Conservation (phyloP, 805 yeast genomes). For the Candida peoriensis region DNA sequence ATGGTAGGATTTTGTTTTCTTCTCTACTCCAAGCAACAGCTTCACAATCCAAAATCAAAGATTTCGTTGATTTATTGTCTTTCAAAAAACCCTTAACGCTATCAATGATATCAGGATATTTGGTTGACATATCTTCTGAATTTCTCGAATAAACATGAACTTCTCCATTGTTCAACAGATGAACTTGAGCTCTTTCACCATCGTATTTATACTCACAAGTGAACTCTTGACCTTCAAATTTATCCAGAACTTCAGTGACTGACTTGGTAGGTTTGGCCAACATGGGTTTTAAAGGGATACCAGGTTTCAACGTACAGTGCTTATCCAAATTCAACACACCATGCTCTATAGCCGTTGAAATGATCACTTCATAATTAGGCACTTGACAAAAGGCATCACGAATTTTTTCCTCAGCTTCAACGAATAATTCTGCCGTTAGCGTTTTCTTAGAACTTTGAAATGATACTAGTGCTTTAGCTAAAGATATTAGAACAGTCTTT, state of each 20-base stretch:
- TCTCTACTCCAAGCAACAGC: slow-evolving; percentile 96
- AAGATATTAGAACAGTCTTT: slow-evolving; percentile 77
- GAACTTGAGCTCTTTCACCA: slow-evolving; percentile 97
- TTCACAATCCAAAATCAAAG: slow-evolving; percentile 87
- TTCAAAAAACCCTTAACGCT: slow-evolving; percentile 57
- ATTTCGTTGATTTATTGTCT: slow-evolving; percentile 31
- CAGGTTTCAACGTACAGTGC: slow-evolving; percentile 76
- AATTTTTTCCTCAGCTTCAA: slow-evolving; percentile 69
- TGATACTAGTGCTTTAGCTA: slow-evolving; percentile 76
- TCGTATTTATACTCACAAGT: slow-evolving; percentile 97
- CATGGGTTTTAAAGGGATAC: slow-evolving; percentile 96
- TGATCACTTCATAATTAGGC: slow-evolving; percentile 83
- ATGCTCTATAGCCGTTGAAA: slow-evolving; percentile 54
- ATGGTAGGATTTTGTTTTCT: slow-evolving; percentile 77
- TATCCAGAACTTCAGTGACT: slow-evolving; percentile 83
- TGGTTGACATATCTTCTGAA: slow-evolving; percentile 93
- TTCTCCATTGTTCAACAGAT: slow-evolving; percentile 57
- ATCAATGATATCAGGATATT: slow-evolving; percentile 85
- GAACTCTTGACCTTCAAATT: slow-evolving; percentile 78
- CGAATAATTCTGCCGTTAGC: slow-evolving; percentile 38
- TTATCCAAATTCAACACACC: slow-evolving; percentile 67
- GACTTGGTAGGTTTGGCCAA: slow-evolving; percentile 96
- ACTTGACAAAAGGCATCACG: slow-evolving; percentile 85
- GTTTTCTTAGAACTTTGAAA: slow-evolving; percentile 43
- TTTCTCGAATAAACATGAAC: slow-evolving; percentile 86